These are phyloP conservation scores for Zygosaccharomyces rouxii DNA, from an alignment of 805 yeast species.

Conservation along the genomic window DNA sequence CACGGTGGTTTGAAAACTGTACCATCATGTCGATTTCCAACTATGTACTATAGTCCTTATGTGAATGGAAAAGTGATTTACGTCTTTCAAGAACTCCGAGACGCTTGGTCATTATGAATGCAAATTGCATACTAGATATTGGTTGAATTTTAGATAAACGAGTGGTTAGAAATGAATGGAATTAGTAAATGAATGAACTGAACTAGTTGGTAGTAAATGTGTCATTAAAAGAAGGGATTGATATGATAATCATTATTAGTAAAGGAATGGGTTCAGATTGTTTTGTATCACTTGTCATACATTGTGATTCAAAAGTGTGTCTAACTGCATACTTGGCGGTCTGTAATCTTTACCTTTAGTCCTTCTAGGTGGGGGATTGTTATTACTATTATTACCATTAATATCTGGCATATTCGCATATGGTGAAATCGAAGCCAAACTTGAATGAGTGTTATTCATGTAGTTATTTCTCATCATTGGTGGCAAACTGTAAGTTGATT, in stretches of 20 bases:
- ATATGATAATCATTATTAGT: neutral
- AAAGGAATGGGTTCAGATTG: neutral
- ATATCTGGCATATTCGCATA: neutral
- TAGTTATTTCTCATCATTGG: neutral
- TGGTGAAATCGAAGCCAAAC: neutral
- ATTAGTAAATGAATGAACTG: neutral
- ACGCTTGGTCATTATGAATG: neutral
- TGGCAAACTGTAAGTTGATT: neutral
- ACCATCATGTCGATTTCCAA: no score
- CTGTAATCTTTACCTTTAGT: constrained; percentile 27
- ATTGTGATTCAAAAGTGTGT: constrained; percentile 39
- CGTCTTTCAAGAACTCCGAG: neutral
- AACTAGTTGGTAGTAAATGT: neutral
- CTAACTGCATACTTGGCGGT: constrained; percentile 49
- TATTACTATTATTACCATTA: neutral
- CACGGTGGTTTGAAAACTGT: no score
- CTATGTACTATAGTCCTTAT: neutral
- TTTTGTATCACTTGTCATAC: neutral
- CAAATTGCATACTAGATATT: neutral
- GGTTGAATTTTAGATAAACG: neutral
- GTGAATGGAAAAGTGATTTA: neutral
- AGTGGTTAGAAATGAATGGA: neutral
- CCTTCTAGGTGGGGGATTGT: neutral
- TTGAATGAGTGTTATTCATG: neutral
- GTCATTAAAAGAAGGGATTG: neutral